Evolutionary conservation across 2,329 filamentous ascomycete genomes (phyloP).

Genomic region (Aureobasidium mangrovei): DNA sequence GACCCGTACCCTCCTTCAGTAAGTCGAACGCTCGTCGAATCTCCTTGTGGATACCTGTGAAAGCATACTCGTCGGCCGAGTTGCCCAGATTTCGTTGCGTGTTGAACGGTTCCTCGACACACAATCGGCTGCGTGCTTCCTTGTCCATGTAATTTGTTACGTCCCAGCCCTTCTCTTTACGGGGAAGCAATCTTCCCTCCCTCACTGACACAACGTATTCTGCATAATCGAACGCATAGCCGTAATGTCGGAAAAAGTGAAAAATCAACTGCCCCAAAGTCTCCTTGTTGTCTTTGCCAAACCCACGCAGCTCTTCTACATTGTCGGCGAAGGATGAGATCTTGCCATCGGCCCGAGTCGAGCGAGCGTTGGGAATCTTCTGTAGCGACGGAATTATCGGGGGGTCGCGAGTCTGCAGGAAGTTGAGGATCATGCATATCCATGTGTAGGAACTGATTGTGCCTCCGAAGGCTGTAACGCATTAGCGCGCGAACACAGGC

Average conservation of each 20-base stretch:
- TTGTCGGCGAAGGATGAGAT: slow-evolving; percentile 81
- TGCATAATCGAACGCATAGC: slow-evolving; percentile 85
- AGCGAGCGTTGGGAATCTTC: slow-evolving; percentile 56
- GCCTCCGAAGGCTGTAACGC: slow-evolving; percentile 65
- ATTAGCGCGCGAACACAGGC: slow-evolving; percentile 6
- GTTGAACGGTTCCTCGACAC: slow-evolving; percentile 96
- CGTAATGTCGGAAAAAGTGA: slow-evolving; percentile 91
- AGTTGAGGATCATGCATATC: slow-evolving; percentile 98
- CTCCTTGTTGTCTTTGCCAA: slow-evolving; percentile 71
- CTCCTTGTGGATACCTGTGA: slow-evolving; percentile 82
- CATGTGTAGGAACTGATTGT: slow-evolving; percentile 97
- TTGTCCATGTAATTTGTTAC: slow-evolving; percentile 41
- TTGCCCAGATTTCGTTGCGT: slow-evolving; percentile 82
- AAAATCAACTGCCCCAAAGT: slow-evolving; percentile 81
- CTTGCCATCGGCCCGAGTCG: slow-evolving; percentile 54
- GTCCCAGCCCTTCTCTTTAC: slow-evolving; percentile 84
- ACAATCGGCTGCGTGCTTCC: slow-evolving; percentile 61
- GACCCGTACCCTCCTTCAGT: slow-evolving; percentile 62
- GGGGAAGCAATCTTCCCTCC: slow-evolving; percentile 66
- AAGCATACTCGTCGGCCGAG: slow-evolving; percentile 90
- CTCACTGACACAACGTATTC: slow-evolving; percentile 77
- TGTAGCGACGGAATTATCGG: slow-evolving; percentile 82
- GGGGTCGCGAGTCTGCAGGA: slow-evolving; percentile 77
- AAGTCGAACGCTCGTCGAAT: slow-evolving; percentile 79
- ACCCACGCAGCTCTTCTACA: slow-evolving; percentile 62